phyloP scores from a whole-genome alignment of 2,329 filamentous ascomycete species.

The Penicillium sp. region DNA sequence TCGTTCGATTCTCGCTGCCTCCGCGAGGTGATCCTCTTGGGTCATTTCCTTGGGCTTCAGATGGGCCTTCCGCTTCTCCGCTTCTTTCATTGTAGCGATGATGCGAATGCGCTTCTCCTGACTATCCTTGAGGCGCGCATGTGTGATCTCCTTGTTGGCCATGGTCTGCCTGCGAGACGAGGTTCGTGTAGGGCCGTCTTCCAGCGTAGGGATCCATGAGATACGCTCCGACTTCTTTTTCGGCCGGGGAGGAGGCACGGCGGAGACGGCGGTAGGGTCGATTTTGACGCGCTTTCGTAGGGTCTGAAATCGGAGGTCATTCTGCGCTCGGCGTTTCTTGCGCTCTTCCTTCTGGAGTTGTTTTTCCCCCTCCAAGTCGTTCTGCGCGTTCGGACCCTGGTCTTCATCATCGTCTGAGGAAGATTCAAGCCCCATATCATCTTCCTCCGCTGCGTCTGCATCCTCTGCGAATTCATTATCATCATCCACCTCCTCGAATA shows the following conservation, averaged over 20 bases:
- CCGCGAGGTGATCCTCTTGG: conserved; percentile 77
- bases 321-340: conserved; percentile 79
- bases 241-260: conserved; percentile 41
- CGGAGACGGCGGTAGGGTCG: conserved; percentile 50
- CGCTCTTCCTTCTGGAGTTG: conserved; percentile 75
- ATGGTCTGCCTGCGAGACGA: conserved; percentile 64
- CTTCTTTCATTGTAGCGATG: conserved; percentile 59
- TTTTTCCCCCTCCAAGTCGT: conserved; percentile 79
- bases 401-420: conserved; percentile 83
- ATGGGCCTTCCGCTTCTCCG: conserved; percentile 64
- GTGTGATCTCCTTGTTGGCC: conserved; percentile 61
- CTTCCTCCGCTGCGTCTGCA: conserved; percentile 51
- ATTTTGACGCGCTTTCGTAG: conserved; percentile 73
- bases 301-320: conserved; percentile 60
- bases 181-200: conserved; percentile 61
- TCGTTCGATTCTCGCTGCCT: conserved; percentile 80
- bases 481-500: conserved; percentile 64
- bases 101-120: conserved; percentile 48
- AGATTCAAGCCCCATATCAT: conserved; percentile 82
- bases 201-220: conserved; percentile 65
- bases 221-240: conserved; percentile 71
- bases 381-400: conserved; percentile 53
- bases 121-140: conserved; percentile 49
- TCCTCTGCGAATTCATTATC: conserved; percentile 46
- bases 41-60: conserved; percentile 78